Evolutionary conservation across 164 flowering plant species (phyloP), one percentile per base, ranked within the genome.

Genomic region (Chimonanthus praecox): DNA sequence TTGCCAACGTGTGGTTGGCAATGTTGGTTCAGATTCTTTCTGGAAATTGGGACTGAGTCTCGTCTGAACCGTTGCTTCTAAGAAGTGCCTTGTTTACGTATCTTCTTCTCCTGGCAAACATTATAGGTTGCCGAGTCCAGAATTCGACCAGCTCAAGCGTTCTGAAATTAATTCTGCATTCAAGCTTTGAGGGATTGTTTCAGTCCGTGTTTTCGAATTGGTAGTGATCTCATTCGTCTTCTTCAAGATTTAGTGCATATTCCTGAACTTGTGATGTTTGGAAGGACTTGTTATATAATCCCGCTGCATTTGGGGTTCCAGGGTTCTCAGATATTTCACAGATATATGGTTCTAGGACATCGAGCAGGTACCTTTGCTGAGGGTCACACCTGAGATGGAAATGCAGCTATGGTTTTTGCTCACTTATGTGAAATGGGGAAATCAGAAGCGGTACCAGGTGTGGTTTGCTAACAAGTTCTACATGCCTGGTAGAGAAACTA

Each of bases 351-450:
- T 49, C 67, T 15, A 88, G 89, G 82, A 92, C 98, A 7, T 80
- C 96, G 7, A 88, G 88, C 67, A 54, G 83, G 71, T 93, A 89
- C 67, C 83, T 87, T 79, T 88, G 50, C 94, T 93, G 71, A 75
- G 97, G 69, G 77, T 95, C 44, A 82, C 90, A 54, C 94, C 94
- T 9, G 93, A 90, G 76, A 92, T 91, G 97, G 99, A 95, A 74
- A 81, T 79, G 15, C 91, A 89, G 48, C 73, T 95, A 84, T 82
- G 94, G 51, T 95, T 95, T 78, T 79, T 95, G 78, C 89, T 95
- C 33, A 86, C 87, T 4, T 79, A 85, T 82, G 99, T 92, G 77
- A 90, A 86, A 74, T 81, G 92, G 67, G 97, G 99, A 15, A 73
- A 76, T 78, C 96, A 91, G 72, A 87, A 72, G 71, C 79, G 98